Percentiles rank a stretch among this genome's conserved stretches.
phyloP scores from a whole-genome alignment of 2,329 filamentous ascomycete species.

The Meredithiella fracta region DNA sequence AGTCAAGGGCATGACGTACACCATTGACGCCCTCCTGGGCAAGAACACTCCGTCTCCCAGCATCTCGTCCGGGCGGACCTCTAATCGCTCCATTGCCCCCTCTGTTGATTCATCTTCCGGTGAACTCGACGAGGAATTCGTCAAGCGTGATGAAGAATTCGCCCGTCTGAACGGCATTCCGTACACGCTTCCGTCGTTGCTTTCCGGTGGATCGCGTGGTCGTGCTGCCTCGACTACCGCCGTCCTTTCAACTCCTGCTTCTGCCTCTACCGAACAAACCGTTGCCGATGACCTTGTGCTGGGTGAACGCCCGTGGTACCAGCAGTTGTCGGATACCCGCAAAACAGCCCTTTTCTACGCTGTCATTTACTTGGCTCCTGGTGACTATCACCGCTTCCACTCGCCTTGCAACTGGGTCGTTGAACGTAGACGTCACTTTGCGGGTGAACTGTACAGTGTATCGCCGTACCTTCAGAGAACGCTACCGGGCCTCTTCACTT shows the following conservation, averaged over 20 bases:
- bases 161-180: conserved; percentile 87
- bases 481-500: conserved; percentile 81
- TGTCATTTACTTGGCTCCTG: conserved; percentile 82
- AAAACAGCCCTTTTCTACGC: conserved; percentile 73
- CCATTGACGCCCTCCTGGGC: conserved; percentile 78
- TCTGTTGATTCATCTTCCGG: conserved; percentile 17
- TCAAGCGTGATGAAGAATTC: conserved; percentile 79
- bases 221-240: conserved; percentile 20
- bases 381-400: conserved; percentile 97
- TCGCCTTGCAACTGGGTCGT: conserved; percentile 92
- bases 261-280: conserved; percentile 55
- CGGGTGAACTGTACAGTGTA: conserved; percentile 87
- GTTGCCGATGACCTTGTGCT: conserved; percentile 59
- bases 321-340: conserved; percentile 33
- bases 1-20: conserved; percentile 98
- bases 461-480: conserved; percentile 89
- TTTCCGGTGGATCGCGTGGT: conserved; percentile 53
- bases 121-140: conserved; percentile 43
- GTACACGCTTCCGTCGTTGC: conserved; percentile 75
- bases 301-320: conserved; percentile 54
- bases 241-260: conserved; percentile 60
- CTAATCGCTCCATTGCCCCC: conserved; percentile 13
- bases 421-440: conserved; percentile 87
- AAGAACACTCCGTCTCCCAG: conserved; percentile 40
- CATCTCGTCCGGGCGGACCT: conserved; percentile 25